These are phyloP conservation scores for Penicillium antarcticum DNA, from an alignment of 495 filamentous ascomycete species.

Conservation along the genomic window DNA sequence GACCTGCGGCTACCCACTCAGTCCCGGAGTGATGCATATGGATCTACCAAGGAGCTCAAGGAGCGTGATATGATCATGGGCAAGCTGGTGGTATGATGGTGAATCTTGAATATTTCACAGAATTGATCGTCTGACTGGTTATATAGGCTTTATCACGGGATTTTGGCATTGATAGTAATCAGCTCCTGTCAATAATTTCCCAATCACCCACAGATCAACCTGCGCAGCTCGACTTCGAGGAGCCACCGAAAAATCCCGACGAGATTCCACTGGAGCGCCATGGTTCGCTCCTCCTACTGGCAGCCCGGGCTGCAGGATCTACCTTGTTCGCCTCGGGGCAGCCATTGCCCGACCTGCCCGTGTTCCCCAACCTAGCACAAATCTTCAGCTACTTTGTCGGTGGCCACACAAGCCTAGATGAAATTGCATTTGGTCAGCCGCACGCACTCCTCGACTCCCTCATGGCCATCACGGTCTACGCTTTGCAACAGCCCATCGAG, in stretches of 20 bases:
- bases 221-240: conserved; percentile 39
- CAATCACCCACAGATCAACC: conserved; percentile 27
- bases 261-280: conserved; percentile 73
- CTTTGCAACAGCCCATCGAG: conserved; percentile 22
- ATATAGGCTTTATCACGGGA: conserved; percentile 68
- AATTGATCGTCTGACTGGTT: conserved; percentile 1
- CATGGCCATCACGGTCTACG: conserved; percentile 30
- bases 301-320: conserved; percentile 45
- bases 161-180: conserved; percentile 52
- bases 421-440: conserved; percentile 39
- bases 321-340: conserved; percentile 33
- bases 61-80: conserved; percentile 69
- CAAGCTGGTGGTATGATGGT: conserved; percentile 63
- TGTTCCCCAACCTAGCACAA: conserved; percentile 63
- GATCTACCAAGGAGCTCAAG: conserved; percentile 57
- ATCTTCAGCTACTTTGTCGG: conserved; percentile 61
- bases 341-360: conserved; percentile 32
- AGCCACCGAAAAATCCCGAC: conserved; percentile 47
- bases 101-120: too few species aligned
- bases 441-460: conserved; percentile 41
- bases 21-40: conserved; percentile 60
- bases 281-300: conserved; percentile 61
- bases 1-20: conserved; percentile 32
- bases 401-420: conserved; percentile 38
- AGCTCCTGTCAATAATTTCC: conserved; percentile 48